Percentiles rank a stretch among this genome's conserved stretches.
Evolutionary conservation across 495 filamentous ascomycete genomes (phyloP).

Genomic region (Sporormia fimetaria): DNA sequence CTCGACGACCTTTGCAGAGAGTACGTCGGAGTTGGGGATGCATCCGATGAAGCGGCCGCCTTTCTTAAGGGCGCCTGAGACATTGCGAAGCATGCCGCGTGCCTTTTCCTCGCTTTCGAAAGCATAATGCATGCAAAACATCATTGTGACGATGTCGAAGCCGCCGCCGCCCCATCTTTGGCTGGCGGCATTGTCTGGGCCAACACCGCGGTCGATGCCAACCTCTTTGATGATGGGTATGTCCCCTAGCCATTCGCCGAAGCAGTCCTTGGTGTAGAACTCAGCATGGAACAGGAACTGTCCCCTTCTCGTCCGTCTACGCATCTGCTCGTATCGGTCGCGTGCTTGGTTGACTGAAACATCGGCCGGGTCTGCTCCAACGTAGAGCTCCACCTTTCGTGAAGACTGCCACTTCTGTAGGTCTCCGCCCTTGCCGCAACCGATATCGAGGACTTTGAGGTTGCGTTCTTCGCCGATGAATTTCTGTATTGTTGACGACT

Average conservation of each 20-base stretch:
- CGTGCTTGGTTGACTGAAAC: constrained; percentile 80
- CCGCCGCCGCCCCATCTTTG: constrained; percentile 60
- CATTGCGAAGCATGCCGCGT: constrained; percentile 84
- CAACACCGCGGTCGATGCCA: constrained; percentile 62
- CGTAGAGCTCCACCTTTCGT: constrained; percentile 73
- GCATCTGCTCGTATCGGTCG: constrained; percentile 70
- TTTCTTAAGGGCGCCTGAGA: constrained; percentile 78
- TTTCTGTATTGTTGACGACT: constrained; percentile 91
- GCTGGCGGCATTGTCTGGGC: constrained; percentile 44
- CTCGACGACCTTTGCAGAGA: constrained; percentile 50
- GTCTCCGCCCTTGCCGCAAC: constrained; percentile 95
- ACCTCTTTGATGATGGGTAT: constrained; percentile 68
- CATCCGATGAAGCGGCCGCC: constrained; percentile 87
- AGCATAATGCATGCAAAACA: constrained; percentile 99
- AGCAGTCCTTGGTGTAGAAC: constrained; percentile 84
- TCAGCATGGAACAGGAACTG: constrained; percentile 63
- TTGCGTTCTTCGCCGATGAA: constrained; percentile 74
- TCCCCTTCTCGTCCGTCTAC: constrained; percentile 38
- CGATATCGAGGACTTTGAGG: constrained; percentile 78
- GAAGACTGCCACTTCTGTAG: constrained; percentile 92
- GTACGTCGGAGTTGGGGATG: constrained; percentile 85
- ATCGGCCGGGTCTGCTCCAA: constrained; percentile 86
- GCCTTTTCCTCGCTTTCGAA: constrained; percentile 83
- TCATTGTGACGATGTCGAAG: constrained; percentile 94
- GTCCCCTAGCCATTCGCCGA: constrained; percentile 65